Evolutionary conservation across 2,329 filamentous ascomycete species (phyloP).

Genomic region (Trichophyton rubrum): DNA sequence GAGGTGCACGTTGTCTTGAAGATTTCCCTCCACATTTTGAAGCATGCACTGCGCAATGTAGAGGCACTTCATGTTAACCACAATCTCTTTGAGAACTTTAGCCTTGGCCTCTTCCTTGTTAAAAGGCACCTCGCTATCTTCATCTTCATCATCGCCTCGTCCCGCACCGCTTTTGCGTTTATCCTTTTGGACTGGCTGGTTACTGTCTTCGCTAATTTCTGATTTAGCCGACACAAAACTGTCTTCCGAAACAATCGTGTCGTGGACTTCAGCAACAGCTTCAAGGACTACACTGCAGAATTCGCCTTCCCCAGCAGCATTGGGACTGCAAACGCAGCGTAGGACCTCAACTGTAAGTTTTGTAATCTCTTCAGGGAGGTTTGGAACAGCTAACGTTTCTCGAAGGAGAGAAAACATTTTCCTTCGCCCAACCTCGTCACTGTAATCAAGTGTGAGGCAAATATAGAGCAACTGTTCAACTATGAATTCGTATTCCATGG

Average conservation of each 20-base stretch:
- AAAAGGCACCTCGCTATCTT: constrained; percentile 37
- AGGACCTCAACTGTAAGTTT: constrained; percentile 75
- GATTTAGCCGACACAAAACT: constrained; percentile 92
- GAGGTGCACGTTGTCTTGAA: constrained; percentile 82
- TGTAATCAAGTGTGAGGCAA: constrained; percentile 82
- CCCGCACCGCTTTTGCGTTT: constrained; percentile 30
- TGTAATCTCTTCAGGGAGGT: constrained; percentile 84
- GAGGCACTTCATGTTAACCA: constrained; percentile 96
- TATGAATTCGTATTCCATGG: constrained; percentile 84
- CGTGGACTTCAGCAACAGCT: constrained; percentile 90
- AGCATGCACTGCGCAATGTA: constrained; percentile 97
- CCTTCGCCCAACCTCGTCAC: constrained; percentile 86
- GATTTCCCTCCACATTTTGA: constrained; percentile 73
- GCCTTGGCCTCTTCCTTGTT: constrained; percentile 55
- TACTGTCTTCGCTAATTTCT: constrained; percentile 59
- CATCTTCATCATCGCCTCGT: constrained; percentile 48
- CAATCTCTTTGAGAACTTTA: constrained; percentile 61
- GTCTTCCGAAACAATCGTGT: constrained; percentile 67
- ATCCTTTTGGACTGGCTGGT: constrained; percentile 27
- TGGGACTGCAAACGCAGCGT: constrained; percentile 62
- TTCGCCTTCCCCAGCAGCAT: constrained; percentile 39
- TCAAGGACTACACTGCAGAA: constrained; percentile 55
- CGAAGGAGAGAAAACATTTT: constrained; percentile 92
- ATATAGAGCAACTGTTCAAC: constrained; percentile 92
- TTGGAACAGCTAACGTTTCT: constrained; percentile 70